These are phyloP conservation scores for Basidiobolus meristosporus DNA, from an alignment of 371 early-diverging fungal genomes.

Conservation along the genomic window DNA sequence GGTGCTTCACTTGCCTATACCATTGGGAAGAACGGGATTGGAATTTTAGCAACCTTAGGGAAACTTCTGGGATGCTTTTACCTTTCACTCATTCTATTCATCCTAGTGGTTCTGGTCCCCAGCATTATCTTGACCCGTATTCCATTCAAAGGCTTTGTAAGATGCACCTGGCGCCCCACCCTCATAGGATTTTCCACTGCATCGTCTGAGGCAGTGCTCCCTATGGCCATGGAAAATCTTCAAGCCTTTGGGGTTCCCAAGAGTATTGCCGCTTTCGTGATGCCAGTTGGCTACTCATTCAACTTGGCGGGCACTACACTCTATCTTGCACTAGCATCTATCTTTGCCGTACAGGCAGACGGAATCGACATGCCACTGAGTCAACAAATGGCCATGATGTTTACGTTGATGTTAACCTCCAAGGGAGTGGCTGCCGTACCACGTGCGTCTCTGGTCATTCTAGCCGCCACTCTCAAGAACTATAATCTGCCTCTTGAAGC, in stretches of 20 bases:
- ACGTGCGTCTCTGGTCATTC: slow-evolving; percentile 45
- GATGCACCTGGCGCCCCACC: slow-evolving; percentile 35
- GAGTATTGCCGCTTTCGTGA: slow-evolving; percentile 47
- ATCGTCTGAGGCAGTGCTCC: slow-evolving; percentile 62
- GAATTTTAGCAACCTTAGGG: slow-evolving; percentile 34
- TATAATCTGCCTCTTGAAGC: slow-evolving; percentile 35
- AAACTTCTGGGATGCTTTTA: slow-evolving; percentile 50
- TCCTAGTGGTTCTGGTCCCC: slow-evolving; percentile 35
- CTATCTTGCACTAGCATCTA: slow-evolving; percentile 40
- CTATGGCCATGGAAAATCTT: slow-evolving; percentile 53
- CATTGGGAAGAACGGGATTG: slow-evolving; percentile 39
- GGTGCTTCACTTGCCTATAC: slow-evolving; percentile 42
- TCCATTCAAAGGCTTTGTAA: slow-evolving; percentile 28
- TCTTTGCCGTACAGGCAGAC: slow-evolving; percentile 46
- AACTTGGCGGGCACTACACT: slow-evolving; percentile 69
- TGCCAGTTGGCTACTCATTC: slow-evolving; percentile 66
- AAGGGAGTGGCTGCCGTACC: slow-evolving; percentile 75
- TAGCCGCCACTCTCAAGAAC: slow-evolving; percentile 23
- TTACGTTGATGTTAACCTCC: slow-evolving; percentile 49
- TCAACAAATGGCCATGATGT: slow-evolving; percentile 48
- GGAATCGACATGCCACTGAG: slow-evolving; percentile 26
- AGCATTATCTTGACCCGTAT: slow-evolving; percentile 31
- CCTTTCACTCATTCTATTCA: slow-evolving; percentile 30
- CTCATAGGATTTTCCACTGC: slow-evolving; percentile 73
- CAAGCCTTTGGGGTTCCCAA: slow-evolving; percentile 48